phyloP scores from a whole-genome alignment of 305 asterid species.

The Lippia alba region DNA sequence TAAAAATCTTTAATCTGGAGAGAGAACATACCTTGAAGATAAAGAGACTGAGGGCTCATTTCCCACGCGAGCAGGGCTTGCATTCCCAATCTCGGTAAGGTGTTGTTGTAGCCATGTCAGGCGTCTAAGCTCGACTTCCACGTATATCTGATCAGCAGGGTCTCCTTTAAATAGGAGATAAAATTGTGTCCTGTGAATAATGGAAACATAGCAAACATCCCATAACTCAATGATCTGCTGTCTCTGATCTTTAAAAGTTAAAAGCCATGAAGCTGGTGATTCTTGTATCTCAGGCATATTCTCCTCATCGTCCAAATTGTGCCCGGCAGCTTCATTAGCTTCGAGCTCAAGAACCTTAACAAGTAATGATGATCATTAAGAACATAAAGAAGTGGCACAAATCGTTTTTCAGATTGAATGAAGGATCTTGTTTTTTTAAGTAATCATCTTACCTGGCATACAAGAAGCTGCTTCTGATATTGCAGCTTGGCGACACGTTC shows the following conservation, averaged over 20 bases:
- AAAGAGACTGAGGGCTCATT: slow-evolving; percentile 75
- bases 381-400: not conserved
- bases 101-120: slow-evolving; percentile 94
- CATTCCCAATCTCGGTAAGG: slow-evolving; percentile 78
- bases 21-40: slow-evolving; percentile 76
- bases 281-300: slow-evolving; percentile 56
- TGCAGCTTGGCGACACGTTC: slow-evolving; percentile 99
- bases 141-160: slow-evolving; percentile 87
- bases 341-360: slow-evolving; percentile 92
- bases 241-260: slow-evolving; percentile 75
- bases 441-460: slow-evolving; percentile 73
- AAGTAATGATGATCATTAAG: too few species aligned
- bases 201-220: slow-evolving; percentile 89
- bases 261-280: slow-evolving; percentile 82
- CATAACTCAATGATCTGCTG: slow-evolving; percentile 91
- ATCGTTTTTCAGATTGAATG: not conserved
- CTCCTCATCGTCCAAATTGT: slow-evolving; percentile 67
- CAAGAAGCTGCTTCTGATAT: slow-evolving; percentile 97
- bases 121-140: slow-evolving; percentile 95
- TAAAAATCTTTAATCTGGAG: not conserved
- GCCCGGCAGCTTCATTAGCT: slow-evolving; percentile 94
- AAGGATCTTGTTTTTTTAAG: too few species aligned
- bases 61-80: slow-evolving; percentile 76
- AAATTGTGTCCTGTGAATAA: slow-evolving; percentile 90
- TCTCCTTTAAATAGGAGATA: slow-evolving; percentile 93